Evolutionary conservation across 768 basidiomycete species (phyloP), one percentile per base, ranked within the genome.

Genomic region (Auricularia sp.): DNA sequence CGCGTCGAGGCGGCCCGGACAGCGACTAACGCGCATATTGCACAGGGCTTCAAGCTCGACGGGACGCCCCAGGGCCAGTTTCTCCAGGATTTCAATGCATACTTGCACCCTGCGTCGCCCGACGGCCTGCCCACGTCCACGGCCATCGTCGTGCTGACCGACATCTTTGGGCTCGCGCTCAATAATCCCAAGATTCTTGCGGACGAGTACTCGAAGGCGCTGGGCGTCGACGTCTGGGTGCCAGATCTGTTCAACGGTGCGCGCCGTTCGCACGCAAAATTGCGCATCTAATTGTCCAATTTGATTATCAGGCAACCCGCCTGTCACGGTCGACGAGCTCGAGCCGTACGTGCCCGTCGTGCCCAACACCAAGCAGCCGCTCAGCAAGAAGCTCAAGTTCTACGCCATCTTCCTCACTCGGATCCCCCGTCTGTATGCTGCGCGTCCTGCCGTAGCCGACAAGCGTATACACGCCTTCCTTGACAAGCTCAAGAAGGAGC

Each of bases 181-280:
- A 67, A 77, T 42, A 86, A 86, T 67, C 77, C 74, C 67, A 84
- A 83, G 68, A 77, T 88, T 65, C 74, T 86, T 4, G 85, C 85
- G 1, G 85, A 87, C 71, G 73, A 76, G 34, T 70, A 85, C 29
- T 78, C 84, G 7, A 73, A 78, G 64, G 68, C 73, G 18, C 69
- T 86, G 35, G 73, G 76, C 18, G 83, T 85, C 67, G 86, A 87
- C 68, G 85, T 86, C 18, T 87, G 83, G 81, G 77, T 85, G 18
- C 86, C 85, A 8, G 84, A 88, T 73, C 71, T 84, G 61, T 87
- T 86, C 68, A 71, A 76, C 66, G 86, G 85, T 82, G 63, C 58
- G 75, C 69, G 42, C 39, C 63, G 16, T 21, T 62, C 56, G 24
- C 4, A 7, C 24, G 29, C 24, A 29, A 29, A 24, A 6, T 8